Evolutionary conservation across 2,329 filamentous ascomycete species (phyloP), one percentile per base, ranked within the genome.

Genomic region (Colletotrichum higginsianum): DNA sequence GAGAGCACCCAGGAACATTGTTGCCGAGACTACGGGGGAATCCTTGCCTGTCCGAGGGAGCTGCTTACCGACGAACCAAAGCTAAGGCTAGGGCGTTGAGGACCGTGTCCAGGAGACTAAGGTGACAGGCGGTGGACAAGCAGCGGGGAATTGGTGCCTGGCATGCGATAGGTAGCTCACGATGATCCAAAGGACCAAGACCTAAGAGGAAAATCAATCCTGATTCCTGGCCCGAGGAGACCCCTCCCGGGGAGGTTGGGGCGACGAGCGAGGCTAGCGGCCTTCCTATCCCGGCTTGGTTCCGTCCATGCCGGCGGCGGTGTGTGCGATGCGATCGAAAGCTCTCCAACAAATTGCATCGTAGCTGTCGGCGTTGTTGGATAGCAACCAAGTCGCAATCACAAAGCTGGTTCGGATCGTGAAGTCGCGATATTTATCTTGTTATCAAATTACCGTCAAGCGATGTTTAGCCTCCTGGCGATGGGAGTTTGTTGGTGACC

Each of bases 231-330:
- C 5, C 30, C 46, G 30, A 38, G 30, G 26, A 40, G 30, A 18
- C 26, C 18, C 18, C n/a, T 8, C 26, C 21, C 9, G n/a, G 35
- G 46, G 42, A 63, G 56, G 55, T 47, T 61, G 67, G 62, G 67
- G 30, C 21, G 35, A 26, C 52, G 13, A 18, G 38, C 61, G 47
- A 69, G 38, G 46, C 61, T 57, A 66, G 62, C 67, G 60, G 60
- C 58, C 55, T 69, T 69, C 53, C 53, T 66, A 38, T 53, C 66
- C 53, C 66, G 61, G 53, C 66, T 70, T 66, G 62, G 46, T 66
- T 70, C 61, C 61, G 61, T 38, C 30, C n/a, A 23, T 50, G 30
- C 46, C 47, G 58, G 30, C 21, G n/a, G 46, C 46, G 38, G 42
- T 38, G 30, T 61, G 44, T 16, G 57, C 53, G 16, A 47, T 47